Evolutionary conservation across 371 early-diverging fungal genomes (phyloP), one percentile per base, ranked within the genome.

Genomic region (Mucor circinelloides): DNA sequence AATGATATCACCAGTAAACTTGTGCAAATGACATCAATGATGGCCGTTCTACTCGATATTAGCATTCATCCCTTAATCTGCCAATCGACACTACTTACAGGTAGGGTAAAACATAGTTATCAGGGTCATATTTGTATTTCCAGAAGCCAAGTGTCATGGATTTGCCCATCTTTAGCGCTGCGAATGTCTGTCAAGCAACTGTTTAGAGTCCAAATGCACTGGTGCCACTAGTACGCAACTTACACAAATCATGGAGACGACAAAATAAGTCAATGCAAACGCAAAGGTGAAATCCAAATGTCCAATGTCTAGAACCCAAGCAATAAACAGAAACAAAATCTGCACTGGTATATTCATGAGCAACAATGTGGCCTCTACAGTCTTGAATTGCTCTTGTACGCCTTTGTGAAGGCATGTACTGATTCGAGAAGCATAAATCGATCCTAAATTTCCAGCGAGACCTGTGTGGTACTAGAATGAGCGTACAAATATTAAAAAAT

Each of bases 71-170:
- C 80, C 70, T 81, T 0, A 76, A 77, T 52, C 27, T 27, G n/a
- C n/a, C 40, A 4, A 32, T 44, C 21, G 44, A 21, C 10, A 12
- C 28, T 17, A 74, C 82, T 82, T 85, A 85, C 84, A 95, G 69
- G 36, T 90, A 86, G 19, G 95, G 94, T 66, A 94, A 77, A n/a
- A 91, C 90, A 70, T 91, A 93, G 71, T 93, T 91, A 60, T 95
- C 94, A 10, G 94, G 94, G 63, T 95, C 94, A 58, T 91, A 89
- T 21, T 88, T 86, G 38, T 79, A 76, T 36, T 79, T 70, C 95
- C 95, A 95, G 44, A 91, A 82, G 12, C 70, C 36, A 9, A 75
- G 55, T 4, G 89, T 86, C 77, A 88, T 86, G 50, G 70, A 79
- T 69, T 84, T 84, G 13, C 88, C 89, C 73, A 92, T 76, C 54